These are phyloP conservation scores for Lactarius deliciosus DNA, from an alignment of 768 basidiomycete species.

Conservation along the genomic window DNA sequence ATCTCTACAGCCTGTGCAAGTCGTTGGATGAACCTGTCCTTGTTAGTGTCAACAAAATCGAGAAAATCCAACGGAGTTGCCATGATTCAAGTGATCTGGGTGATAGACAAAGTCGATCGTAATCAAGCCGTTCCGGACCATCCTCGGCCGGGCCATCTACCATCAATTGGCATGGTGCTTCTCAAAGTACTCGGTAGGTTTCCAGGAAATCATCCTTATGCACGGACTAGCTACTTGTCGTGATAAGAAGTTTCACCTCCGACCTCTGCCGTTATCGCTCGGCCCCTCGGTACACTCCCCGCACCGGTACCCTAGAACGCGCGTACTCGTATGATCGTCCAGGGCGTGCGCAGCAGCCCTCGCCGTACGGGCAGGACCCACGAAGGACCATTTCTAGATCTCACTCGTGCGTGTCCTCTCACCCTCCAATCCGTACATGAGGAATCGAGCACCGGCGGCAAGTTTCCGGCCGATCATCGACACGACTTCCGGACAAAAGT, in stretches of 20 bases:
- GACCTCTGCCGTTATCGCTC: slow-evolving; percentile 47
- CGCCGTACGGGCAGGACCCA: too few species aligned
- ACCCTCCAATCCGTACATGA: slow-evolving; percentile 34
- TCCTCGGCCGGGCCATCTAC: neutral
- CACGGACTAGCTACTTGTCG: slow-evolving; percentile 54
- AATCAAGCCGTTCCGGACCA: neutral
- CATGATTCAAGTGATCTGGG: slow-evolving; percentile 33
- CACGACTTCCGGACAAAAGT: slow-evolving; percentile 35
- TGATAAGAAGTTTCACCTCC: slow-evolving; percentile 35
- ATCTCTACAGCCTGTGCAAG: slow-evolving; percentile 82
- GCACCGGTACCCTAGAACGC: slow-evolving; percentile 56
- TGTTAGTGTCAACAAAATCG: slow-evolving; percentile 64
- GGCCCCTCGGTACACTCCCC: slow-evolving; percentile 46
- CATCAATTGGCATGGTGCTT: too few species aligned
- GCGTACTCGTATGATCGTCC: slow-evolving; percentile 48
- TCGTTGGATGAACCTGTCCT: slow-evolving; percentile 71
- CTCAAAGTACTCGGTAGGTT: slow-evolving; percentile 36
- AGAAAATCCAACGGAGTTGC: slow-evolving; percentile 38
- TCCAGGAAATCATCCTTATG: slow-evolving; percentile 54
- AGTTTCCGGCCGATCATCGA: slow-evolving; percentile 34
- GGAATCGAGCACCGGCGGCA: slow-evolving; percentile 46
- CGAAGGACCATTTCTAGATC: slow-evolving; percentile 46
- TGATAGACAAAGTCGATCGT: neutral
- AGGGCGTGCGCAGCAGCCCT: slow-evolving; percentile 31
- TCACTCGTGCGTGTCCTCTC: slow-evolving; percentile 41